Percentiles rank a stretch among this genome's conserved stretches.
Evolutionary conservation across 805 yeast species (phyloP).

Genomic region (Cyberlindnera meyerae): DNA sequence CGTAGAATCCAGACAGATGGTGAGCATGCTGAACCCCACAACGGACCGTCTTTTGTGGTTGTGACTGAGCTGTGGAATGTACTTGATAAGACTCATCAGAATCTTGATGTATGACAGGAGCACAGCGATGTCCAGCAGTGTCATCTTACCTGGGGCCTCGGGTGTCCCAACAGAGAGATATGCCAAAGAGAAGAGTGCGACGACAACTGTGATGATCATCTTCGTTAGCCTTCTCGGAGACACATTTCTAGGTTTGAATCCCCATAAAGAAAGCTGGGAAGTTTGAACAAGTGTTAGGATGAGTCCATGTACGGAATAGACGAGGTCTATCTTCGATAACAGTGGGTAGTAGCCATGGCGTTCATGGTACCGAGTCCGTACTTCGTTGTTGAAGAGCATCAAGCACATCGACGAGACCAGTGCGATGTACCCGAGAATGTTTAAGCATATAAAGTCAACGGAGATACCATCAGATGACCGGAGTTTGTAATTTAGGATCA

Average conservation of each 20-base stretch:
- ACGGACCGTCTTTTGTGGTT: conserved; percentile 76
- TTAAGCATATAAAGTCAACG: conserved; percentile 41
- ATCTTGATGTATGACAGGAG: conserved; percentile 40
- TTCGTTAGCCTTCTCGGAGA: conserved; percentile 18
- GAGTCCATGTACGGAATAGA: conserved; percentile 45
- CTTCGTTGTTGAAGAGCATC: conserved; percentile 34
- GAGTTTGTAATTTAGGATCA: conserved; percentile 35
- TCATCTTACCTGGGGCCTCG: not conserved
- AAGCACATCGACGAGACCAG: conserved; percentile 38
- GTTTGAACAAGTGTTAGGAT: conserved; percentile 34
- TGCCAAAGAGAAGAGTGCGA: conserved; percentile 1
- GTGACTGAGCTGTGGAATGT: conserved; percentile 80
- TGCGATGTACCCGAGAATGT: conserved; percentile 43
- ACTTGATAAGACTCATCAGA: conserved; percentile 43
- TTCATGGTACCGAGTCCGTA: conserved; percentile 27
- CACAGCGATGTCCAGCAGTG: conserved; percentile 31
- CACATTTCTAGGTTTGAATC: conserved; percentile 21
- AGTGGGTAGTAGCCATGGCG: conserved; percentile 35
- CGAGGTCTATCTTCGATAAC: conserved; percentile 39
- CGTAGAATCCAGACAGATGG: conserved; percentile 31
- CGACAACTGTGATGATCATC: conserved; percentile 14
- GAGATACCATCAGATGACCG: conserved; percentile 46
- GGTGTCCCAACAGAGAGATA: conserved; percentile 14
- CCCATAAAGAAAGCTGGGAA: conserved; percentile 34
- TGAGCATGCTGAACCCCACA: conserved; percentile 75